Evolutionary conservation across 106 monocot genomes (phyloP), one percentile per base, ranked within the genome.

Genomic region (Dendrobium huoshanense): DNA sequence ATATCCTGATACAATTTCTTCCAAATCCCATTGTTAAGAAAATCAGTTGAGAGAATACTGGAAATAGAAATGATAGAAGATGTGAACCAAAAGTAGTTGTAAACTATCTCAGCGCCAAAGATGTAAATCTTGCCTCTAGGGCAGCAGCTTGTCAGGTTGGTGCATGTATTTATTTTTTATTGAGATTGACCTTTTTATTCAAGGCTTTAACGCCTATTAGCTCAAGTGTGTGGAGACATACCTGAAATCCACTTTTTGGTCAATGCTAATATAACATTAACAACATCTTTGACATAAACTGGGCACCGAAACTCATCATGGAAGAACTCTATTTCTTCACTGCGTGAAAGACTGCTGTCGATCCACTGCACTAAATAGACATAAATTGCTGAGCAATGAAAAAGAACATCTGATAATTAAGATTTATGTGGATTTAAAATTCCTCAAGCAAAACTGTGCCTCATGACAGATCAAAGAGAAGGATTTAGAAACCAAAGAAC

Each of bases 261-360:
- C 90, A 98, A 77, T 58, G 86, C 54, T 83, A 86, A 77, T 78
- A 97, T 94, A 24, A 86, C 79, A 81, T 83, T 55, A 73, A 94
- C 92, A 45, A 97, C 83, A 78, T 94, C 96, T 77, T 90, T 88
- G 54, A 97, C 90, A 88, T 89, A 94, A 42, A 98, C 84, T 17
- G 97, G 97, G 77, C 94, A 98, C 15, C 97, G 90, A 77, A 87
- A 92, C 77, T 98, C 97, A 83, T 98, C 94, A 80, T 88, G 82
- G 79, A 94, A 98, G 84, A 98, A 94, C 42, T 94, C 89, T 87
- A 89, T 89, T 88, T 92, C 88, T 22, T 85, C 80, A 29, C 89
- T 80, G 41, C 78, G 65, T 74, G 89, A 88, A 78, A 98, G 88
- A 51, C 84, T 82, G 74, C 72, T 70, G 55, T 98, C 92, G 61